phyloP scores from a whole-genome alignment of 2,329 filamentous ascomycete species.

The Stagonosporopsis chrysanthemi region DNA sequence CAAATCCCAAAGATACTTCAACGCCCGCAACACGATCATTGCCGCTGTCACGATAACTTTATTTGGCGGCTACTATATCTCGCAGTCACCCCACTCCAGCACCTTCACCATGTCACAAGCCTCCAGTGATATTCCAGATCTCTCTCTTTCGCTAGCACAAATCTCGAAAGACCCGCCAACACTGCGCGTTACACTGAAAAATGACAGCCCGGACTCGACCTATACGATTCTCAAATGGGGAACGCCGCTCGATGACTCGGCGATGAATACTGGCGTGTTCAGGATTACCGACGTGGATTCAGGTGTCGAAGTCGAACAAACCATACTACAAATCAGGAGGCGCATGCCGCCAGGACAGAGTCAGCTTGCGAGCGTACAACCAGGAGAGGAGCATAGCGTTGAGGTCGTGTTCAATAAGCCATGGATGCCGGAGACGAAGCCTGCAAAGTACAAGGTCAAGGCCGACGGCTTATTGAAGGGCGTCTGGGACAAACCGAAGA shows the following conservation, averaged over 20 bases:
- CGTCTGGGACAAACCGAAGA: conserved; percentile 43
- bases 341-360: conserved; percentile 48
- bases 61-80: conserved; percentile 41
- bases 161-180: conserved; percentile 40
- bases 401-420: conserved; percentile 49
- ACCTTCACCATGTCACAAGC: conserved; percentile 35
- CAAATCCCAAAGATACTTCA: conserved; percentile 32
- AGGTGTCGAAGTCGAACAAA: conserved; percentile 38
- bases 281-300: conserved; percentile 38
- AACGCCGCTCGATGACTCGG: conserved; percentile 50
- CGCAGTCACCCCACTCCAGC: conserved; percentile 29
- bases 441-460: conserved; percentile 48
- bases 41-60: conserved; percentile 36
- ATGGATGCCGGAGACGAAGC: conserved; percentile 48
- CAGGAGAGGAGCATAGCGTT: conserved; percentile 42
- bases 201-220: conserved; percentile 41
- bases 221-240: conserved; percentile 52
- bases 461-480: conserved; percentile 46
- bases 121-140: conserved; percentile 31
- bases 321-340: conserved; percentile 47
- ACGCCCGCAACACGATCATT: conserved; percentile 35
- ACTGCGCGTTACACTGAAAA: conserved; percentile 48
- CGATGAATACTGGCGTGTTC: conserved; percentile 50
- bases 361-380: conserved; percentile 46
- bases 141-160: conserved; percentile 42